These are phyloP conservation scores for Fusarium aywerte DNA, from an alignment of 2,329 filamentous ascomycete species.

Conservation along the genomic window DNA sequence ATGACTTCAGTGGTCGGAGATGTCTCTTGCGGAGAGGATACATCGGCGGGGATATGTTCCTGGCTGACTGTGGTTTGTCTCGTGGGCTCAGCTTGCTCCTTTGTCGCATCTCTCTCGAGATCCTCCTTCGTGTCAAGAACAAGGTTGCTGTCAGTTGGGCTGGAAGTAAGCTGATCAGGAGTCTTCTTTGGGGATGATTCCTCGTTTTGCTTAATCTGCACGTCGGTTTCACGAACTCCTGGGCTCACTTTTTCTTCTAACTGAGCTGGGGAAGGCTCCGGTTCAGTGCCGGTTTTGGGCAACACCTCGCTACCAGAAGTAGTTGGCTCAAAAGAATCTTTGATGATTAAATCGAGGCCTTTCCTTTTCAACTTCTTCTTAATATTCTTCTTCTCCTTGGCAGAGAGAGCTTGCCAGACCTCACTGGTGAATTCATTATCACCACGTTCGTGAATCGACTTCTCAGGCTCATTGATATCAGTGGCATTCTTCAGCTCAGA, in stretches of 20 bases:
- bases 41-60: background rate
- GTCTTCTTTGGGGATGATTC: background rate
- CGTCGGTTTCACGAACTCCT: background rate
- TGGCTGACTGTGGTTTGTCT: background rate
- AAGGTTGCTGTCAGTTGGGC: background rate
- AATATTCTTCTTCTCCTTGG: slow-evolving; percentile 41
- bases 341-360: slow-evolving; percentile 32
- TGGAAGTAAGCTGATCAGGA: background rate
- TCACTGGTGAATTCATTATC: slow-evolving; percentile 21
- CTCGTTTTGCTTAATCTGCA: background rate
- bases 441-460: background rate
- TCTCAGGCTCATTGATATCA: background rate
- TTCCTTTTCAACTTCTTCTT: slow-evolving; percentile 40
- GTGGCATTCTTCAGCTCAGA: background rate
- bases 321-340: slow-evolving; percentile 10
- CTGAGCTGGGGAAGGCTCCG: background rate
- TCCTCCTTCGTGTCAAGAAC: background rate
- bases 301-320: background rate
- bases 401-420: slow-evolving; percentile 30
- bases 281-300: background rate
- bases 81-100: background rate
- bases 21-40: background rate
- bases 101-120: background rate
- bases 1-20: background rate
- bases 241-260: background rate